These are phyloP conservation scores for Phytophthora quininea DNA, from an alignment of 352 stramenopile species.

Conservation along the genomic window DNA sequence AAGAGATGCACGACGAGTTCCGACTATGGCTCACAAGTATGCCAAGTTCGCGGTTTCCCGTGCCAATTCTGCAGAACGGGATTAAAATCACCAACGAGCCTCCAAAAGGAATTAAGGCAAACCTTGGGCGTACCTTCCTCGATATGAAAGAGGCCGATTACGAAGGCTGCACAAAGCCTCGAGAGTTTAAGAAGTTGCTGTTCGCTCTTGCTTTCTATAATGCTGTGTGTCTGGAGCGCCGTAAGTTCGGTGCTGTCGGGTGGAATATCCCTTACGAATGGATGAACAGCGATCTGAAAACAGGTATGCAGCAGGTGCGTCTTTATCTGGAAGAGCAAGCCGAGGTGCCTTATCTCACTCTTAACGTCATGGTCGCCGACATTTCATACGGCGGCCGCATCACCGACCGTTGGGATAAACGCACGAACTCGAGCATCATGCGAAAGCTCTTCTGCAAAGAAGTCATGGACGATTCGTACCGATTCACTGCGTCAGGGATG, in stretches of 20 bases:
- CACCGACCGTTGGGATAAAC: slow-evolving; percentile 95
- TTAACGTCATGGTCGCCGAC: slow-evolving; percentile 95
- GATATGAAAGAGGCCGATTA: slow-evolving; percentile 93
- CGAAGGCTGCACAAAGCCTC: slow-evolving; percentile 85
- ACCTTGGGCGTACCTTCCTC: slow-evolving; percentile 92
- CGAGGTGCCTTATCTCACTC: slow-evolving; percentile 91
- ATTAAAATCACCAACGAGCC: slow-evolving; percentile 97
- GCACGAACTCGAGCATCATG: slow-evolving; percentile 95
- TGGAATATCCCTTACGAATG: slow-evolving; percentile 97
- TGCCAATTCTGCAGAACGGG: slow-evolving; percentile 94
- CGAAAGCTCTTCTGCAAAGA: slow-evolving; percentile 89
- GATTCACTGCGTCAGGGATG: slow-evolving; percentile 72
- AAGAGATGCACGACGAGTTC: slow-evolving; percentile 89
- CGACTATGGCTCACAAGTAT: slow-evolving; percentile 95
- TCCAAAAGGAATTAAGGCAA: slow-evolving; percentile 91
- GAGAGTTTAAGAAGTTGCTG: slow-evolving; percentile 91
- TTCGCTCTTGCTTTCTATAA: slow-evolving; percentile 96
- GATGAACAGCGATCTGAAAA: slow-evolving; percentile 97
- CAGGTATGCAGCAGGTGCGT: slow-evolving; percentile 91
- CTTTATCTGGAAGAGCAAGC: slow-evolving; percentile 95
- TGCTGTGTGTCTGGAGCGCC: slow-evolving; percentile 92
- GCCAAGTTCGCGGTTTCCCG: slow-evolving; percentile 90
- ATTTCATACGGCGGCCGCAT: slow-evolving; percentile 96
- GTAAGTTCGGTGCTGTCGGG: slow-evolving; percentile 94
- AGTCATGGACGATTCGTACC: slow-evolving; percentile 90